Evolutionary conservation across 371 early-diverging fungal species (phyloP), one percentile per base, ranked within the genome.

Genomic region (Rhizopus stolonifer): DNA sequence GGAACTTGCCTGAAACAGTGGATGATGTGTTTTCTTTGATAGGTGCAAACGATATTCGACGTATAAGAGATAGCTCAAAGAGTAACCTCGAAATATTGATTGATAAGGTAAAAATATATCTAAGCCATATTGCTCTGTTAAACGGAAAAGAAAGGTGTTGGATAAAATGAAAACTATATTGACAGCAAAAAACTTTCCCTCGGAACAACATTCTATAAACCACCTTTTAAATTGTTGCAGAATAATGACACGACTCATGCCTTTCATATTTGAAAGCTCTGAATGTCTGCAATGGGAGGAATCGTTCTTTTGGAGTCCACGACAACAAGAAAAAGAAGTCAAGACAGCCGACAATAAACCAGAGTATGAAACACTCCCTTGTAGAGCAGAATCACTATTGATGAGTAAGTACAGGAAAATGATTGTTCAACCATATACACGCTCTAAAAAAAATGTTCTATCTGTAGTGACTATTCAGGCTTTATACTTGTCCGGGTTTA

Each of bases 21-120:
- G 91, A 92, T 49, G 92, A 92, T 63, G 82, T 91, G n/a, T 91
- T 85, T 67, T 83, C 90, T 43, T 82, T 92, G 23, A 76, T 91
- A 19, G 72, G 87, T 29, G 74, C 88, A 11, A 76, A 80, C 8
- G 94, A 93, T 54, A 84, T 91, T 39, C 72, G 90, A 46, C 69
- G 78, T 36, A 80, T 85, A 17, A 77, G 89, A 49, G 87, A 90
- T 60, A 60, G 69, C 4, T 83, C 85, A 19, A 79, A 78, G 24
- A 86, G 83, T 45, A 90, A 90, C 65, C 71, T 91, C 24, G 80
- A 79, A 46, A 85, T 83, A 13, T 64, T 91, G 19, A 64, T 82
- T 22, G 73, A 73, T 47, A 86, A 76, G 68, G 81, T 79, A 45
- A 42, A 14, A 7, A 4, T 29, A 7, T 10, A 7, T 10, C 31